Percentiles rank a stretch among this genome's conserved stretches.
Conservation (phyloP, 2,329 filamentous ascomycete genomes). For the Graphilbum ipis-grandicollis region DNA sequence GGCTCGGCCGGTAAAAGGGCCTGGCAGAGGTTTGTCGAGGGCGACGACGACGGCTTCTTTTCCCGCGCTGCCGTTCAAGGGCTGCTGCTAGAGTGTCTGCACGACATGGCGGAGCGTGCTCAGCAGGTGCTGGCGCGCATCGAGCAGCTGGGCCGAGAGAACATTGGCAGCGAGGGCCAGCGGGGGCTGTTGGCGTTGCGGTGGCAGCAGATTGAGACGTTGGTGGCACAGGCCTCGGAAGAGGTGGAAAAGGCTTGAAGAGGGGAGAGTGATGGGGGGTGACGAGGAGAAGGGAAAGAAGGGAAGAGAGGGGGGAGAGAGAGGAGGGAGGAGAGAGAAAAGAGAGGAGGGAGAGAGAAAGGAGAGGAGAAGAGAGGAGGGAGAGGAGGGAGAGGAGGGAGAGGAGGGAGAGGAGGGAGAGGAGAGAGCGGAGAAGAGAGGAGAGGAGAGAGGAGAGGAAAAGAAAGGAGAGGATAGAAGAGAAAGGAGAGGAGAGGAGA, state of each 20-base stretch:
- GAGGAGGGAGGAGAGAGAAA: too few species aligned
- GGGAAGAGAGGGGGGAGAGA: too few species aligned
- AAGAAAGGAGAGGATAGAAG: too few species aligned
- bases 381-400: too few species aligned
- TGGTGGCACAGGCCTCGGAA: conserved; percentile 5
- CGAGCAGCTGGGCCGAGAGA: neutral
- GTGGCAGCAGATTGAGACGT: conserved; percentile 10
- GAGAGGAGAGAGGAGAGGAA: too few species aligned
- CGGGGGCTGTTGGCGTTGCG: conserved; percentile 6
- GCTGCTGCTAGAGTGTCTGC: conserved; percentile 5
- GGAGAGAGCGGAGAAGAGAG: too few species aligned
- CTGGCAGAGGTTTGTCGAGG: conserved; percentile 8
- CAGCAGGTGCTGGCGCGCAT: conserved; percentile 2
- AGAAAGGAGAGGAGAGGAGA: too few species aligned
- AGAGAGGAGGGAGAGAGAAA: too few species aligned
- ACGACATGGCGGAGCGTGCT: conserved; percentile 6
- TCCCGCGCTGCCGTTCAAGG: conserved; percentile 1
- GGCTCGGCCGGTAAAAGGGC: conserved; percentile 1
- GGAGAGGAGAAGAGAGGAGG: too few species aligned
- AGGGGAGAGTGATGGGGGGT: neutral
- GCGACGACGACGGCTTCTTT: conserved; percentile 1
- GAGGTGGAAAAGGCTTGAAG: neutral
- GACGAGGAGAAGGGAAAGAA: neutral
- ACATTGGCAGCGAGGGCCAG: conserved; percentile 6
- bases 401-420: too few species aligned